A percentile compares a stretch with the other conserved stretches of the same genome.
These are phyloP conservation scores for Paragyromitra xinjiangensis DNA, from an alignment of 495 filamentous ascomycete genomes.

Conservation along the genomic window DNA sequence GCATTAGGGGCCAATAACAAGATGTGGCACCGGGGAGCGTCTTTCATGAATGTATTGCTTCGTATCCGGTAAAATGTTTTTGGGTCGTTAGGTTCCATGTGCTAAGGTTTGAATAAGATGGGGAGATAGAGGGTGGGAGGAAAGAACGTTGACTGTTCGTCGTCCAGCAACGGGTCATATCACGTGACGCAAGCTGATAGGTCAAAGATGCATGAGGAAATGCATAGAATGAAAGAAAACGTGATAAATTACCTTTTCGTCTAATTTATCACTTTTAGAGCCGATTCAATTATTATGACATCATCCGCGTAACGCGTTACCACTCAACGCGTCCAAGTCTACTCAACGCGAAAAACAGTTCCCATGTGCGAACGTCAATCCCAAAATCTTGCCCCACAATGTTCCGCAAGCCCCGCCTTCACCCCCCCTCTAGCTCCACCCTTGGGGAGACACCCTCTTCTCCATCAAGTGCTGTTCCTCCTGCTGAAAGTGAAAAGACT, in stretches of 20 bases:
- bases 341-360: constrained; percentile 32
- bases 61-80: no score
- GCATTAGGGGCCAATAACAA: no score
- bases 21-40: no score
- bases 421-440: neutral
- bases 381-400: constrained; percentile 11
- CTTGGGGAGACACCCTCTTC: constrained; percentile 7
- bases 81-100: neutral
- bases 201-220: neutral
- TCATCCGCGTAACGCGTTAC: neutral
- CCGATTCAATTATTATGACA: neutral
- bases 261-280: neutral
- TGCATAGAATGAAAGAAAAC: neutral
- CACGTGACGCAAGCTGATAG: neutral
- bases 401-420: constrained; percentile 44
- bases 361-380: constrained; percentile 16
- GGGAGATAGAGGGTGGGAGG: neutral
- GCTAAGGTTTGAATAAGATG: neutral
- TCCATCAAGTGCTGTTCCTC: constrained; percentile 1
- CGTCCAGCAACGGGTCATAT: neutral
- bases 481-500: neutral
- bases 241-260: neutral
- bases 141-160: neutral
- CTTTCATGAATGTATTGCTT: no score
- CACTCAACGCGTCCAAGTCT: constrained; percentile 7